Conservation (phyloP, 1,284 basidiomycete genomes). For the Pseudozyma sp. region DNA sequence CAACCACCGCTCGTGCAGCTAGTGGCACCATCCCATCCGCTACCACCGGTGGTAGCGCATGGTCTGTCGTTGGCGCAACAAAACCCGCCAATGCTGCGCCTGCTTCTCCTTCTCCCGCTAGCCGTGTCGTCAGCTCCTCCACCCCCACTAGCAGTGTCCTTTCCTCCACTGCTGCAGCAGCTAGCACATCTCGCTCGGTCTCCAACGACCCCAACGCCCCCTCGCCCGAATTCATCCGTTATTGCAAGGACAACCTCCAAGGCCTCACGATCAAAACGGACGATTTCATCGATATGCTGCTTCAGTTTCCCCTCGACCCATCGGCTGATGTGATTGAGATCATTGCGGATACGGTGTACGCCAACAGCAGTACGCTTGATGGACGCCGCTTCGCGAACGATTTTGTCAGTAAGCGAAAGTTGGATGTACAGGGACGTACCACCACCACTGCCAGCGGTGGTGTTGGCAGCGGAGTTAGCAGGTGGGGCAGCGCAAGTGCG, state of each 20-base stretch:
- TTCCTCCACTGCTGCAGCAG: background rate
- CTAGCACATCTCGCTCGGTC: background rate
- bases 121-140: constrained; percentile 25
- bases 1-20: constrained; percentile 6
- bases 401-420: constrained; percentile 85
- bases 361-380: constrained; percentile 91
- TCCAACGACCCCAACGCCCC: constrained; percentile 76
- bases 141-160: background rate
- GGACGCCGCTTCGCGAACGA: constrained; percentile 93
- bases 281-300: constrained; percentile 69
- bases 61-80: constrained; percentile 28
- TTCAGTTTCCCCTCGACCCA: constrained; percentile 69
- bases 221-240: constrained; percentile 88
- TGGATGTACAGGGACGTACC: constrained; percentile 56
- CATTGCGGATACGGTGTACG: constrained; percentile 76
- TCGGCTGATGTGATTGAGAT: constrained; percentile 67
- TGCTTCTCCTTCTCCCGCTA: constrained; percentile 53
- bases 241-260: constrained; percentile 87
- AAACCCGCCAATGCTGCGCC: constrained; percentile 31
- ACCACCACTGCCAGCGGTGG: background rate
- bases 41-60: constrained; percentile 16
- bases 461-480: constrained; percentile 1
- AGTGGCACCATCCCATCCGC: constrained; percentile 11
- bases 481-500: constrained; percentile 19
- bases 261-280: constrained; percentile 76